These are phyloP conservation scores for Phaeosphaeriaceae sp. DNA, from an alignment of 2,329 filamentous ascomycete species.

Conservation along the genomic window DNA sequence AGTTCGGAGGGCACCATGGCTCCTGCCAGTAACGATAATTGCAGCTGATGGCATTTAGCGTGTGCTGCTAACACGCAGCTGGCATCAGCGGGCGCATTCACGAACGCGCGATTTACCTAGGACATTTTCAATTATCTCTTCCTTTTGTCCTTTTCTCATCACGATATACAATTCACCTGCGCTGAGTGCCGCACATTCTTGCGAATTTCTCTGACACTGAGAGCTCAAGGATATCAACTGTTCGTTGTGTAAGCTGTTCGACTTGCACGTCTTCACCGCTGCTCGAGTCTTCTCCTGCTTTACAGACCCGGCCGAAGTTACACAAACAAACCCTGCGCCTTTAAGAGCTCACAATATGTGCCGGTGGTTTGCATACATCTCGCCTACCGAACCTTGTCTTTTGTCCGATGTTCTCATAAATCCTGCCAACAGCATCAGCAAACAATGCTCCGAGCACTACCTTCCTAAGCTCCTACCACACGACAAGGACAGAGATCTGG, in stretches of 20 bases:
- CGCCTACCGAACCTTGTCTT: conserved; percentile 60
- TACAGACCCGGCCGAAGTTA: background rate
- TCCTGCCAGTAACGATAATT: background rate
- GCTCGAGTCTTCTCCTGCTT: no score
- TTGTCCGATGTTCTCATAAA: conserved; percentile 63
- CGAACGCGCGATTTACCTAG: background rate
- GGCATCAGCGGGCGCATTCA: background rate
- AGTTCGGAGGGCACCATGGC: background rate
- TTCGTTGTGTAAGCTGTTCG: background rate
- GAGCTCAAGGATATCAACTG: background rate
- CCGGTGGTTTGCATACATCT: conserved; percentile 66
- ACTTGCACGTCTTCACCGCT: background rate
- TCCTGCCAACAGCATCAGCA: conserved; percentile 47
- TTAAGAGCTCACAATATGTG: conserved; percentile 44
- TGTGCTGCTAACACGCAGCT: background rate
- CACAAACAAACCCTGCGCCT: background rate
- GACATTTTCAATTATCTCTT: background rate
- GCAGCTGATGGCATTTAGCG: background rate
- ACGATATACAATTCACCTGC: background rate
- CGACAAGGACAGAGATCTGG: conserved; percentile 48
- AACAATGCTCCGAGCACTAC: conserved; percentile 58
- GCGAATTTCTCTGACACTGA: background rate
- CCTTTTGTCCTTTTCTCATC: background rate
- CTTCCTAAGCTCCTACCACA: conserved; percentile 62
- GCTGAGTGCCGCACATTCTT: background rate